phyloP scores from a whole-genome alignment of 306 rosid genomes.

The Trifolium fragiferum region DNA sequence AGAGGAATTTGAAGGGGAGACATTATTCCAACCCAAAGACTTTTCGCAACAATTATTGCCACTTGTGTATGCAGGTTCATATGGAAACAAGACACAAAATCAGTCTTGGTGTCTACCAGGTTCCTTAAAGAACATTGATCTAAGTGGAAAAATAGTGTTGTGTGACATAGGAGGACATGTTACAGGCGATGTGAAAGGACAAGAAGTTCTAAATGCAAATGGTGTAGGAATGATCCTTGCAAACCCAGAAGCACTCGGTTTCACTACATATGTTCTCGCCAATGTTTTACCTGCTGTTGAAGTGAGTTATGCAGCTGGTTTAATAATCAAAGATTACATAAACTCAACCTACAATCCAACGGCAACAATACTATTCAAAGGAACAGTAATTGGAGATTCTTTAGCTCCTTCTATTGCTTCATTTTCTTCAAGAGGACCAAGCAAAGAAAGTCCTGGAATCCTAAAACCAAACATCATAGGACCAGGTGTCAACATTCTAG shows the following conservation, averaged over 20 bases:
- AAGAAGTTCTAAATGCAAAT: constrained; percentile 48
- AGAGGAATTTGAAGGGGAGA: constrained; percentile 49
- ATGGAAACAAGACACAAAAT: background rate
- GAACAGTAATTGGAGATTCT: constrained; percentile 57
- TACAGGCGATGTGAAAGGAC: constrained; percentile 12
- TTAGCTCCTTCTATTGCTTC: constrained; percentile 48
- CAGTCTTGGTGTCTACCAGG: constrained; percentile 39
- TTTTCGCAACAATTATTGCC: constrained; percentile 42
- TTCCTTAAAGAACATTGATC: constrained; percentile 35
- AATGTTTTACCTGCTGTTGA: constrained; percentile 56
- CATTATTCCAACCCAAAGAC: constrained; percentile 45
- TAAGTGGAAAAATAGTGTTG: constrained; percentile 57
- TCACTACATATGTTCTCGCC: constrained; percentile 28
- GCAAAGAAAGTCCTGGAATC: constrained; percentile 50
- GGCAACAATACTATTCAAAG: constrained; percentile 52
- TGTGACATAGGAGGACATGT: constrained; percentile 52
- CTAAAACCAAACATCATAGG: constrained; percentile 67
- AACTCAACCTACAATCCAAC: constrained; percentile 48
- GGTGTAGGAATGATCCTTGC: constrained; percentile 62
- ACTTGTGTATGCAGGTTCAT: constrained; percentile 53
- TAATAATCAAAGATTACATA: constrained; percentile 49
- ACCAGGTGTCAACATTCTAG: constrained; percentile 61
- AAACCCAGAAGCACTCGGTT: background rate
- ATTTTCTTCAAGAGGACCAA: constrained; percentile 78
- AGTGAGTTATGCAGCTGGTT: constrained; percentile 46